Evolutionary conservation across 176 grass and related monocot genomes (phyloP).

Genomic region (Tillandsia fasciculata): DNA sequence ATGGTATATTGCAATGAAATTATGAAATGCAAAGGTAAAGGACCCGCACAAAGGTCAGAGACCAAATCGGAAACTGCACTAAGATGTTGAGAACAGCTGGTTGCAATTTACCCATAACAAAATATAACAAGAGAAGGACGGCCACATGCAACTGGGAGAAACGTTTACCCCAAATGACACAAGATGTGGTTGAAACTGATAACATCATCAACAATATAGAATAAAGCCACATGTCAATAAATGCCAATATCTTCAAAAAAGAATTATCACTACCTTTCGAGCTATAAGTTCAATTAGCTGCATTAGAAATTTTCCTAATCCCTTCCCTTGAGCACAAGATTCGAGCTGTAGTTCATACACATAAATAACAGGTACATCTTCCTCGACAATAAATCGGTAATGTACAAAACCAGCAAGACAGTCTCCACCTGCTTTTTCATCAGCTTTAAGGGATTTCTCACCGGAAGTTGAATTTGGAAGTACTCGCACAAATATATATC

Average conservation of each 20-base stretch:
- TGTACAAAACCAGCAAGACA: slow-evolving; percentile 71
- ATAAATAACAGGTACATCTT: slow-evolving; percentile 78
- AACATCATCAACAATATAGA: neutral
- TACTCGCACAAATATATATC: slow-evolving; percentile 45
- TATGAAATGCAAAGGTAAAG: too few species aligned
- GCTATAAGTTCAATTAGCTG: slow-evolving; percentile 68
- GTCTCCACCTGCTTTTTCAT: slow-evolving; percentile 10
- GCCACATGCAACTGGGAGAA: neutral
- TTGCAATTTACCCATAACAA: neutral
- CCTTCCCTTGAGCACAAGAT: slow-evolving; percentile 52
- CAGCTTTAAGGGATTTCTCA: slow-evolving; percentile 11
- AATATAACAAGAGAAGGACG: neutral
- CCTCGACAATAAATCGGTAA: slow-evolving; percentile 75
- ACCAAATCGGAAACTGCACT: too few species aligned
- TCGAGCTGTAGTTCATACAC: slow-evolving; percentile 86
- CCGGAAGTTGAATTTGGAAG: slow-evolving; percentile 10
- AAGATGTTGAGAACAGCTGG: too few species aligned
- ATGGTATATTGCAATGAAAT: too few species aligned
- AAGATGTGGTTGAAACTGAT: neutral
- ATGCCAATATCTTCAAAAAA: neutral
- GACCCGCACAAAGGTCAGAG: too few species aligned
- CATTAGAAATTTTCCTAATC: slow-evolving; percentile 79
- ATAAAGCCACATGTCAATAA: neutral
- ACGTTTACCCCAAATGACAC: neutral
- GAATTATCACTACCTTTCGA: slow-evolving; percentile 45